Evolutionary conservation across 2,329 filamentous ascomycete species (phyloP), one percentile per base, ranked within the genome.

Genomic region (Kalmusia sp.): DNA sequence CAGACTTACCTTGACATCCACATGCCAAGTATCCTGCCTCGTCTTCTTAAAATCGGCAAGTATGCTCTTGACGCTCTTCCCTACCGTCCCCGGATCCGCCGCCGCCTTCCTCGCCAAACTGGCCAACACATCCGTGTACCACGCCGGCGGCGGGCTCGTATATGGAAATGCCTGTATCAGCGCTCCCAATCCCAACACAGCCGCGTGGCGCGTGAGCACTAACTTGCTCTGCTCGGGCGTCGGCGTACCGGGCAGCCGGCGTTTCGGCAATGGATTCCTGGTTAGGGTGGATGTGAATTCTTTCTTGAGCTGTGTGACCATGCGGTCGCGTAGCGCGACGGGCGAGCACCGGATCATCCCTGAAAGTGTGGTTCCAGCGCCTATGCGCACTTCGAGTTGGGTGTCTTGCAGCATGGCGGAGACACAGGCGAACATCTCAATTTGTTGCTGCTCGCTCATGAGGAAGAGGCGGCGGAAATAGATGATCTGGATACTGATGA

Each of bases 31-130:
- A 80, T 99, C 95, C 76, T 99, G 95, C 73, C 95, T 87, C 39
- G 95, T 99, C 85, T 99, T 99, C 81, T 99, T 99, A 82, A 99
- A 99, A 69, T 99, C 96, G 56, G 92, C 92, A 61, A 99, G 80
- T 30, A 97, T 93, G 15, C 84, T 85, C 83, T 99, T 99, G 9
- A 96, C 96, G 54, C 93, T 95, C 77, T 96, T 96, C 2, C 95
- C 95, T 49, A 99, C 93, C 53, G 96, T 88, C 0, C 95, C 95
- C 0, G 92, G 87, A 68, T 99, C 95, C 40, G 86, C 91, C 1
- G 93, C 92, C 8, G 96, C 93, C 62, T 89, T 88, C 30, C 89
- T 86, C 5, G 93, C 96, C 59, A 99, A 77, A 9, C 88, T 89
- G 9, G 93, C 92, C 48, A 99, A 79, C 22, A 96, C 89, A 67